These are phyloP conservation scores for Coccomyxa sp. DNA, from an alignment of 139 green algal species.

Conservation along the genomic window DNA sequence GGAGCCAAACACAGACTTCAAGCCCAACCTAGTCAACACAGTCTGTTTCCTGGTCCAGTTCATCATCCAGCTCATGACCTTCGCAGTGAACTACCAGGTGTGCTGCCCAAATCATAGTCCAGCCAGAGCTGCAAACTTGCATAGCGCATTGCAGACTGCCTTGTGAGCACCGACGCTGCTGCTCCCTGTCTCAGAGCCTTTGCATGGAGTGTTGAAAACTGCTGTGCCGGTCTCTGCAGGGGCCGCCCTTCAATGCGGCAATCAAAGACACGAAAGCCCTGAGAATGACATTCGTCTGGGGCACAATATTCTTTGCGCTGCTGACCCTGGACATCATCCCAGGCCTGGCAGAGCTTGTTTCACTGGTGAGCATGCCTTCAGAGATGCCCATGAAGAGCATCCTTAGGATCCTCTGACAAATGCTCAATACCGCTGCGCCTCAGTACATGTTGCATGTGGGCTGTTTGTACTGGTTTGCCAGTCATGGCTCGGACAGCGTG, in stretches of 20 bases:
- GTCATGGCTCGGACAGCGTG: neutral
- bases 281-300: slow-evolving; percentile 46
- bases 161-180: no score
- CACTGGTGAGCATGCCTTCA: slow-evolving; percentile 10
- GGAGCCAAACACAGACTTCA: slow-evolving; percentile 78
- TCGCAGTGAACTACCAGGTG: slow-evolving; percentile 95
- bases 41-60: slow-evolving; percentile 92
- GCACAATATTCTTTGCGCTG: slow-evolving; percentile 1
- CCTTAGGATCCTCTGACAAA: neutral
- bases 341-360: slow-evolving; percentile 10
- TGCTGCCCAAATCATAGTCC: no score
- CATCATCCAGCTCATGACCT: slow-evolving; percentile 86
- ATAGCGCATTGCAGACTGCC: no score
- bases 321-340: slow-evolving; percentile 13
- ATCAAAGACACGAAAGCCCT: slow-evolving; percentile 75
- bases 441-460: neutral
- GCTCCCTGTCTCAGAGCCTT: no score
- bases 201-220: no score
- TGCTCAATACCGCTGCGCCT: neutral
- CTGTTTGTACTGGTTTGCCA: neutral
- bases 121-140: slow-evolving; percentile 88
- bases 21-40: slow-evolving; percentile 97
- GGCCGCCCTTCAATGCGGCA: slow-evolving; percentile 8
- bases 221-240: no score
- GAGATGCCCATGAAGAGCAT: neutral